These are phyloP conservation scores for Oryza punctata DNA, from an alignment of 176 grass and related monocot species.

Conservation along the genomic window DNA sequence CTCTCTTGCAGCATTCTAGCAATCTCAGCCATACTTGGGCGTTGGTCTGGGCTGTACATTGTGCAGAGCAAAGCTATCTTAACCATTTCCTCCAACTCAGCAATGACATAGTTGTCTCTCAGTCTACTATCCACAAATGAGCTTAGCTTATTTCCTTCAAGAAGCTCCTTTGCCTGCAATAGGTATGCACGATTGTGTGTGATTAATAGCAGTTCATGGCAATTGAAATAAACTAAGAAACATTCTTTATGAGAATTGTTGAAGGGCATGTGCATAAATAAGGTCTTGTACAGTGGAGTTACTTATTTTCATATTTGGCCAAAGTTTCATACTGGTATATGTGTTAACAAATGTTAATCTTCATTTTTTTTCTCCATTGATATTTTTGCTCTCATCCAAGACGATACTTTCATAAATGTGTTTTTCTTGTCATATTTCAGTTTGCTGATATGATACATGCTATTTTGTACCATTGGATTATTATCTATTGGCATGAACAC, in stretches of 20 bases:
- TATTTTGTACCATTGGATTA: background rate
- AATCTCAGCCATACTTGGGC: slow-evolving; percentile 74
- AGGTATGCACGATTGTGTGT: background rate
- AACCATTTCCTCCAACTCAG: slow-evolving; percentile 70
- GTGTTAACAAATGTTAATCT: background rate
- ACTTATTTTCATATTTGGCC: background rate
- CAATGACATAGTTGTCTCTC: slow-evolving; percentile 37
- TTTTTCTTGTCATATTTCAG: background rate
- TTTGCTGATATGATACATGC: background rate
- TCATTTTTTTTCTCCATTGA: background rate
- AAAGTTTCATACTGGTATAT: background rate
- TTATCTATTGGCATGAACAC: background rate
- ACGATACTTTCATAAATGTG: background rate
- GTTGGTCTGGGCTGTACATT: slow-evolving; percentile 52
- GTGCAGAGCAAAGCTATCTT: slow-evolving; percentile 84
- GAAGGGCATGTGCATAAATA: background rate
- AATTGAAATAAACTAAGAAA: background rate
- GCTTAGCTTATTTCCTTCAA: slow-evolving; percentile 52
- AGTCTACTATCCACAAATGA: slow-evolving; percentile 63
- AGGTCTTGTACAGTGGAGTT: background rate
- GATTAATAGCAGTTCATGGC: slow-evolving; percentile 12
- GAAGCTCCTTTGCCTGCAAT: slow-evolving; percentile 69
- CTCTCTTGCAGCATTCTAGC: slow-evolving; percentile 73
- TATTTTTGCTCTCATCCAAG: background rate
- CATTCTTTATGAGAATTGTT: background rate